phyloP scores from a whole-genome alignment of 768 basidiomycete species.

The Lepiota brunneoincarnata region DNA sequence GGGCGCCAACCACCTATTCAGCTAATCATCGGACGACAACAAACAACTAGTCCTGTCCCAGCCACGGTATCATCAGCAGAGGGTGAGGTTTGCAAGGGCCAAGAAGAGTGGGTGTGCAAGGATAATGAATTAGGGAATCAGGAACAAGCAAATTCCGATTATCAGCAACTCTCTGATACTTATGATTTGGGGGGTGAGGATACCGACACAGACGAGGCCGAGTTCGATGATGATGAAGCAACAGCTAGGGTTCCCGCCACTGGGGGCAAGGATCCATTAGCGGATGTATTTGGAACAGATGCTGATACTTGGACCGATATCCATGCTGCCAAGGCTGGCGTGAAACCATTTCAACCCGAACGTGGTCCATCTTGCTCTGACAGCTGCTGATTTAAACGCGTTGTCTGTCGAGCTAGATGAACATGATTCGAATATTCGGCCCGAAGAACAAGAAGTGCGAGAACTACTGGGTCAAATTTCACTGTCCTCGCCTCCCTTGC shows the following conservation, averaged over 20 bases:
- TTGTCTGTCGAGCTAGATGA: conserved; percentile 26
- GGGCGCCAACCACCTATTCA: conserved; percentile 39
- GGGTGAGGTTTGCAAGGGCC: not conserved
- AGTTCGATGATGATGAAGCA: conserved; percentile 33
- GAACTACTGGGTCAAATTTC: conserved; percentile 39
- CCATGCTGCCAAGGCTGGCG: conserved; percentile 29
- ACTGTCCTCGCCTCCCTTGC: conserved; percentile 12
- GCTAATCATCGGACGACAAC: conserved; percentile 50
- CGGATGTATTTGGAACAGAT: conserved; percentile 66
- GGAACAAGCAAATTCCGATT: conserved; percentile 24
- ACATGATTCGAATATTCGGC: conserved; percentile 22
- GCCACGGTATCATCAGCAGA: conserved; percentile 16
- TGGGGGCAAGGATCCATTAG: conserved; percentile 47
- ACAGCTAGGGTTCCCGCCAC: conserved; percentile 36
- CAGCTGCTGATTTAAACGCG: conserved; percentile 34
- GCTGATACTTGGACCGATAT: conserved; percentile 61
- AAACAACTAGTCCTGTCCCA: conserved; percentile 35
- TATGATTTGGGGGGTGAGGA: conserved; percentile 25
- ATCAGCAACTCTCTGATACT: conserved; percentile 34
- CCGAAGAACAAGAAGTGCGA: conserved; percentile 40
- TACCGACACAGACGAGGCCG: conserved; percentile 30
- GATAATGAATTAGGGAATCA: conserved; percentile 13
- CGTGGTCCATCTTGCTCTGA: conserved; percentile 51
- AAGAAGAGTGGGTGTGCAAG: not conserved
- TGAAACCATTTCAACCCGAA: conserved; percentile 39